These are phyloP conservation scores for Eudorina sp. DNA, from an alignment of 139 green algal species.

Conservation along the genomic window DNA sequence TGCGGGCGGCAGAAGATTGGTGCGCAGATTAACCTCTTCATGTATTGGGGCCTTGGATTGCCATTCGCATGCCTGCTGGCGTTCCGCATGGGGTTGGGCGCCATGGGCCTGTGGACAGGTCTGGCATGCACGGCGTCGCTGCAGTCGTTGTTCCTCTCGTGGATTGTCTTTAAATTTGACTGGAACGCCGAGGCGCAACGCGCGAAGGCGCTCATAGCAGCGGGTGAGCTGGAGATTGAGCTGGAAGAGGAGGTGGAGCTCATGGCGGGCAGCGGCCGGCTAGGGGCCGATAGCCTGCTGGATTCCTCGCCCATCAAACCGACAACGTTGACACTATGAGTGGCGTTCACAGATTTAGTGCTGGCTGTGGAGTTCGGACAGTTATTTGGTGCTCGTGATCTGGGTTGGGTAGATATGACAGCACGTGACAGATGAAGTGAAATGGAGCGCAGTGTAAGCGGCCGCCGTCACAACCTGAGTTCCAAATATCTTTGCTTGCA, in stretches of 20 bases:
- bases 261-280: not conserved
- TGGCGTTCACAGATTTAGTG: not conserved
- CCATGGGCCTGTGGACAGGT: slow-evolving; percentile 76
- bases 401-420: too few relatives aligned
- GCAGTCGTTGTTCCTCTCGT: slow-evolving; percentile 49
- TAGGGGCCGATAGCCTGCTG: not conserved
- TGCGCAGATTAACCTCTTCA: slow-evolving; percentile 71
- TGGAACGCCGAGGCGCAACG: slow-evolving; percentile 63
- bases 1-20: slow-evolving; percentile 74
- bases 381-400: too few relatives aligned
- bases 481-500: too few relatives aligned
- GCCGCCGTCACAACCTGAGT: too few relatives aligned
- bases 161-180: slow-evolving; percentile 64
- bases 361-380: not conserved
- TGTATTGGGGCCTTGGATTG: slow-evolving; percentile 76
- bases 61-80: slow-evolving; percentile 72
- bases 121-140: slow-evolving; percentile 72
- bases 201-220: slow-evolving; percentile 66
- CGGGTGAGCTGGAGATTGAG: slow-evolving; percentile 69
- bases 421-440: too few relatives aligned
- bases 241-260: slow-evolving; percentile 57
- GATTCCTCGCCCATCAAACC: slow-evolving; percentile 24
- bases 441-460: too few relatives aligned
- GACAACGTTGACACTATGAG: not conserved
- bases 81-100: slow-evolving; percentile 69